These are phyloP conservation scores for Metschnikowia gelsemii DNA, from an alignment of 805 yeast species.

Conservation along the genomic window DNA sequence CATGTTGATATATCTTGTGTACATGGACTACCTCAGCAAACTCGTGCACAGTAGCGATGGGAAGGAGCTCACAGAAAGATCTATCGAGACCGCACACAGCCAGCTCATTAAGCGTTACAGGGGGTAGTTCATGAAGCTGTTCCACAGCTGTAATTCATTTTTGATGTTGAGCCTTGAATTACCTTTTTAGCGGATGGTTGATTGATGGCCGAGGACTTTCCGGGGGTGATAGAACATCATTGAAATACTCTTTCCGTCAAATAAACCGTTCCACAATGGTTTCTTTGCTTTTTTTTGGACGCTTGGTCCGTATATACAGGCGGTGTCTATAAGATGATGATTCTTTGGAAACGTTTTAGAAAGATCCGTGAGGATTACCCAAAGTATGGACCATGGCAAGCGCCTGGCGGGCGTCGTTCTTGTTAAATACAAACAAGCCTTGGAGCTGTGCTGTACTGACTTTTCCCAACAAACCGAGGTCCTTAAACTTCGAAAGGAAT, in stretches of 20 bases:
- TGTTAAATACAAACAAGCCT: conserved; percentile 91
- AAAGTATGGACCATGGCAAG: conserved; percentile 58
- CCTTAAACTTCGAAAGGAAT: conserved; percentile 47
- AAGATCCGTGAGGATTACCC: conserved; percentile 26
- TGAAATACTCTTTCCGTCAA: too few species aligned
- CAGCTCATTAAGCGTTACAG: conserved; percentile 34
- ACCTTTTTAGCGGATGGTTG: too few species aligned
- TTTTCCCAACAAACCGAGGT: conserved; percentile 41
- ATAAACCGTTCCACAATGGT: not conserved
- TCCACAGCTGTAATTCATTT: not conserved
- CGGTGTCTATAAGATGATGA: not conserved
- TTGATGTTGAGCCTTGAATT: too few species aligned
- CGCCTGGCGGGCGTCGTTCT: conserved; percentile 77
- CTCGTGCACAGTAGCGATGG: conserved; percentile 37
- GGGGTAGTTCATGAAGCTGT: conserved; percentile 24
- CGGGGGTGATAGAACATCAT: too few species aligned
- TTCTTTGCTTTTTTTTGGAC: not conserved
- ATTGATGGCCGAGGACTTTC: too few species aligned
- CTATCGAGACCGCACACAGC: conserved; percentile 38
- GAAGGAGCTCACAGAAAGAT: conserved; percentile 38
- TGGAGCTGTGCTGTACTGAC: conserved; percentile 94
- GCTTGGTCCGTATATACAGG: not conserved
- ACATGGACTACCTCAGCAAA: conserved; percentile 45
- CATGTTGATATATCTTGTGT: conserved; percentile 46
- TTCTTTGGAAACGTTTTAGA: not conserved